These are phyloP conservation scores for Microdochium trichocladiopsis DNA, from an alignment of 2,329 filamentous ascomycete species.

Conservation along the genomic window DNA sequence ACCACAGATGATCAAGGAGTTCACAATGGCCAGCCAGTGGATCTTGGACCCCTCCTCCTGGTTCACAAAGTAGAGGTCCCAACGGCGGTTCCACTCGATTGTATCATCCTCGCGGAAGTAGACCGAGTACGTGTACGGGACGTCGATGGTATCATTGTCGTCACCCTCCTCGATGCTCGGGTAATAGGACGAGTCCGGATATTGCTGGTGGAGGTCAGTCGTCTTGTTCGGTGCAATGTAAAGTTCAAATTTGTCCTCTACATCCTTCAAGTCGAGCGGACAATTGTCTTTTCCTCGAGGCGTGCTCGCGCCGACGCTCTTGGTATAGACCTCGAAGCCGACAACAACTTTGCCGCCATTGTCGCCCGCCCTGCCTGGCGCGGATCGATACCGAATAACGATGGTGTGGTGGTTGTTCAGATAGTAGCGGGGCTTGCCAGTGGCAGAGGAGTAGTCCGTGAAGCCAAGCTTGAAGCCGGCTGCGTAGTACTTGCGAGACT, in stretches of 20 bases:
- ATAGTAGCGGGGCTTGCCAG: conserved; percentile 59
- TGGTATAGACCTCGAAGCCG: conserved; percentile 85
- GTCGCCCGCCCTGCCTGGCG: conserved; percentile 60
- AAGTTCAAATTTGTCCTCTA: conserved; percentile 61
- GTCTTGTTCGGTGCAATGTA: conserved; percentile 58
- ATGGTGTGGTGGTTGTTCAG: conserved; percentile 87
- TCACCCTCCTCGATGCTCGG: conserved; percentile 46
- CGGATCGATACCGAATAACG: conserved; percentile 70
- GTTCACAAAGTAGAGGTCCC: conserved; percentile 87
- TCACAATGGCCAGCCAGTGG: conserved; percentile 84
- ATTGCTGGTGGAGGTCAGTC: conserved; percentile 33
- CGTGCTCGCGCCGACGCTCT: conserved; percentile 61
- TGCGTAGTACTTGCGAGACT: conserved; percentile 79
- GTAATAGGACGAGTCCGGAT: conserved; percentile 53
- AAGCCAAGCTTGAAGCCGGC: conserved; percentile 86
- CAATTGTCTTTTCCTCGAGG: conserved; percentile 59
- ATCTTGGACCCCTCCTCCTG: conserved; percentile 75
- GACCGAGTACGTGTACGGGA: conserved; percentile 84
- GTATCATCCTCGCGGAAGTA: conserved; percentile 80
- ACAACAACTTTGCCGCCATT: conserved; percentile 74
- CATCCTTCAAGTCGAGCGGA: conserved; percentile 57
- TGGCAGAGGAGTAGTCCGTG: conserved; percentile 54
- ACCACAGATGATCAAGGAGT: conserved; percentile 77
- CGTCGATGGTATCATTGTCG: conserved; percentile 58
- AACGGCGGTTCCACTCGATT: conserved; percentile 76